A percentile compares a stretch with the other conserved stretches of the same genome.
These are phyloP conservation scores for Globisporangium nagaii DNA, from an alignment of 352 stramenopile species.

Conservation along the genomic window DNA sequence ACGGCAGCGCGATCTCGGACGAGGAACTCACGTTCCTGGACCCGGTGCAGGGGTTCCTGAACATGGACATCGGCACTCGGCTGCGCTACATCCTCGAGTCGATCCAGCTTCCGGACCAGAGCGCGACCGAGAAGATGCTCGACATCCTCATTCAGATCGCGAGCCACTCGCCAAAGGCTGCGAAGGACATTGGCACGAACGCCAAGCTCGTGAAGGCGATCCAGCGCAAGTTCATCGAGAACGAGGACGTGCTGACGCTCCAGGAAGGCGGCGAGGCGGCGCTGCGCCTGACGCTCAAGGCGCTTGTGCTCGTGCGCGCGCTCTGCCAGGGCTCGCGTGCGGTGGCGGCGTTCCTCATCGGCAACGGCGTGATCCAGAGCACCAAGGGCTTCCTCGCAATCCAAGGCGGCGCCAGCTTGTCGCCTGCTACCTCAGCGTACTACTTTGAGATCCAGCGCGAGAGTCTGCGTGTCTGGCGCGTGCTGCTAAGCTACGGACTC, in stretches of 20 bases:
- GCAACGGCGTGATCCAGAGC: conserved; percentile 43
- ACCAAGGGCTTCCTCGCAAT: conserved; percentile 56
- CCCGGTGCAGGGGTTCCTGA: conserved; percentile 49
- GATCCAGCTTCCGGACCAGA: conserved; percentile 36
- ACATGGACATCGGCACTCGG: conserved; percentile 49
- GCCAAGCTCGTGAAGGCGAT: conserved; percentile 32
- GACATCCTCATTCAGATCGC: conserved; percentile 46
- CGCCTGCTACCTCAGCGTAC: conserved; percentile 9
- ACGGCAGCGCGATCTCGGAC: conserved; percentile 36
- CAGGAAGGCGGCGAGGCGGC: conserved; percentile 19
- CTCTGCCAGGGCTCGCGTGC: conserved; percentile 47
- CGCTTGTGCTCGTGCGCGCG: conserved; percentile 32
- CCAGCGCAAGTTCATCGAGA: conserved; percentile 48
- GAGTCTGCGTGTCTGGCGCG: conserved; percentile 55
- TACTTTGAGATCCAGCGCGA: conserved; percentile 41
- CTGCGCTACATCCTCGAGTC: conserved; percentile 47
- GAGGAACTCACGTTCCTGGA: conserved; percentile 47
- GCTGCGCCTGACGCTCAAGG: conserved; percentile 34
- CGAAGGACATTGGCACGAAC: conserved; percentile 43
- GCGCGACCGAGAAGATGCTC: conserved; percentile 42
- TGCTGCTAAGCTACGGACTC: conserved; percentile 55
- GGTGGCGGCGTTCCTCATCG: conserved; percentile 29
- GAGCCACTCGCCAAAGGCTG: conserved; percentile 40
- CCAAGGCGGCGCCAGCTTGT: conserved; percentile 6
- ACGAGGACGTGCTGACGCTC: conserved; percentile 32